Base-by-base conservation (phyloP, 2,329 filamentous ascomycete genomes). In the Pyrenophora tritici-repentis region DNA sequence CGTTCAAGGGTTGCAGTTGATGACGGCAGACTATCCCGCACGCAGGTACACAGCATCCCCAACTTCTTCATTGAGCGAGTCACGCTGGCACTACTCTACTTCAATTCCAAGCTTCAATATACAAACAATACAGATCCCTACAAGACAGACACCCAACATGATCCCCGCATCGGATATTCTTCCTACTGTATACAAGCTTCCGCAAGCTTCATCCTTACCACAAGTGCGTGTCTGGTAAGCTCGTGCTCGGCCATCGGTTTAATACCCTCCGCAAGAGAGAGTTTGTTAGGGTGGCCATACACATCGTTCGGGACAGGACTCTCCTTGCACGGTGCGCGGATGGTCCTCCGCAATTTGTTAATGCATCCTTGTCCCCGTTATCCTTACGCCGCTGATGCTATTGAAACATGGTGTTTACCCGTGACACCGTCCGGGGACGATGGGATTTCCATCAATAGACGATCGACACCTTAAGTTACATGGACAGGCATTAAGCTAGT, bases 321-420 rank as follows among this genome's bases (percentile, higher is more conserved):
- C 24, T 24, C 22, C 43, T 34, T 33, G 31, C 17, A 33, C 29
- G 39, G 24, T 12, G 26, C 52, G 42, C 57, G 55, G 57, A 52
- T 39, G 44, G 45, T 40, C 55, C 52, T 53, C 62, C 62, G 48
- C 55, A 64, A 57, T 50, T 50, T 38, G 37, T 50, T 36, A 41
- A 24, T 24, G 26, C 36, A 55, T 33, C 48, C 55, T 50, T 54
- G 49, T 20, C 44, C 47, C 31, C 39, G 47, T 52, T 26, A 34
- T 58, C 54, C 13, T 36, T 54, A 51, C 13, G 33, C 20, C 32
- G 29, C 50, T 24, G 45, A 29, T 50, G 40, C 43, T 42, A 42
- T 42, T 37, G 42, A 34, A 52, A 46, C 26, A 46, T 13, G 13
- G 9, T 29, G 31, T 47, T 39, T 44, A 54, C 53, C 55, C 53